Percentiles rank a stretch among this genome's conserved stretches.
Evolutionary conservation across 192 early-diverging fungal genomes (phyloP).

Genomic region (Phycomyces nitens): DNA sequence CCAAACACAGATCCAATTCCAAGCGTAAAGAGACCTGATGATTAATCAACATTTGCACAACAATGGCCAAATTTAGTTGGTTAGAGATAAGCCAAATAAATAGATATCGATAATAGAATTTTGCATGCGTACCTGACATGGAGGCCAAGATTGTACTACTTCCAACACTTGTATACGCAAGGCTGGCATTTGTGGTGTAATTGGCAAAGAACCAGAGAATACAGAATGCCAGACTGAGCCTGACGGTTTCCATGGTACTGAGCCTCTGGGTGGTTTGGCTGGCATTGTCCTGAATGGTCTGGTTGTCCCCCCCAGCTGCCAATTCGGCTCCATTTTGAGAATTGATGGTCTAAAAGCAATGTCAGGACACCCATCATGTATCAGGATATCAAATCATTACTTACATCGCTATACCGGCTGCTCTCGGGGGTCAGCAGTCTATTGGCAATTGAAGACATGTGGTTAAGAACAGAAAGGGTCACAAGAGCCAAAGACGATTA

Average conservation of each 20-base stretch:
- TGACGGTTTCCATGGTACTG: conserved; percentile 44
- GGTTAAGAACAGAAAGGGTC: not conserved
- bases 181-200: conserved; percentile 66
- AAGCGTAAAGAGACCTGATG: conserved; percentile 66
- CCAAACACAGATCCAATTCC: conserved; percentile 58
- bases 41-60: not conserved
- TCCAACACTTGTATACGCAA: conserved; percentile 72
- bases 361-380: too few species aligned
- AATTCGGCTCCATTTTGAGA: not conserved
- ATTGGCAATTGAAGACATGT: not conserved
- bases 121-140: conserved; percentile 49
- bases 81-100: not conserved
- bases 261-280: not conserved
- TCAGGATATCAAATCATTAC: not conserved
- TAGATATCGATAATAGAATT: too few species aligned
- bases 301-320: not conserved
- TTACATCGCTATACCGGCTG: not conserved
- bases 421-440: not conserved
- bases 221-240: conserved; percentile 67
- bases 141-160: conserved; percentile 74
- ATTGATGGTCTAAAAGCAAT: not conserved
- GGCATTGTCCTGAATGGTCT: not conserved
- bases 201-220: conserved; percentile 82
- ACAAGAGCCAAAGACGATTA: not conserved
- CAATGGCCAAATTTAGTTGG: too few species aligned